Base-by-base conservation (phyloP, 2,329 filamentous ascomycete genomes). In the Colletotrichum limetticola region DNA sequence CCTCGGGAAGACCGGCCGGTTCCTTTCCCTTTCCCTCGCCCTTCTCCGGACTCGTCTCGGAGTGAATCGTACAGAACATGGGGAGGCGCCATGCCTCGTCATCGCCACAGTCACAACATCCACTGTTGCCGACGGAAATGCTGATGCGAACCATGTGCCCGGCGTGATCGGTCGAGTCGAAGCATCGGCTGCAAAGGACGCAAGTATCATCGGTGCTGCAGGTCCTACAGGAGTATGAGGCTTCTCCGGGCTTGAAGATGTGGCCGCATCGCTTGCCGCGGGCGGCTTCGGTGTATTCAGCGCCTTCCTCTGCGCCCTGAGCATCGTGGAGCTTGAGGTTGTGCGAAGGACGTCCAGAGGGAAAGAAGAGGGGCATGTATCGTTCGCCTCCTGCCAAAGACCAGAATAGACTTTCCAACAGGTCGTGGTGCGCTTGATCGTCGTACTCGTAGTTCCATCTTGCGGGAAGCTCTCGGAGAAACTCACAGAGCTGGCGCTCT, bases 91-190 rank as follows among this genome's bases (percentile, higher is more conserved):
- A 99, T 12, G 97, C 97, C 83, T 99, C 97, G 24, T 93, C 91
- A 80, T 99, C 97, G 72, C 97, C 97, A 80, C 97, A 99, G 83
- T 99, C 97, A 83, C 97, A 99, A 85, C 97, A 98, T 57, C 96
- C 96, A 79, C 93, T 97, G 80, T 98, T 98, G 7, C 96, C 96
- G 2, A 93, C 91, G 1, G 95, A 97, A 59, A 98, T 91, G 71
- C 89, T 93, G 71, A 99, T 95, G 78, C 94, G 93, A 68, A 98
- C 95, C 85, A 95, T 94, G 83, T 99, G 97, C 14, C 93, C 95
- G 12, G 94, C 93, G 82, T 99, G 97, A 79, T 99, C 96, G 52
- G 96, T 98, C 30, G 95, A 91, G 79, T 98, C 95, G 81, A 98
- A 99, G 84, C 97, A 99, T 76, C 93, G 92, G 79, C 94, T 95